Base-by-base conservation (phyloP, 2,329 filamentous ascomycete species). In the Exophiala dermatitidis region DNA sequence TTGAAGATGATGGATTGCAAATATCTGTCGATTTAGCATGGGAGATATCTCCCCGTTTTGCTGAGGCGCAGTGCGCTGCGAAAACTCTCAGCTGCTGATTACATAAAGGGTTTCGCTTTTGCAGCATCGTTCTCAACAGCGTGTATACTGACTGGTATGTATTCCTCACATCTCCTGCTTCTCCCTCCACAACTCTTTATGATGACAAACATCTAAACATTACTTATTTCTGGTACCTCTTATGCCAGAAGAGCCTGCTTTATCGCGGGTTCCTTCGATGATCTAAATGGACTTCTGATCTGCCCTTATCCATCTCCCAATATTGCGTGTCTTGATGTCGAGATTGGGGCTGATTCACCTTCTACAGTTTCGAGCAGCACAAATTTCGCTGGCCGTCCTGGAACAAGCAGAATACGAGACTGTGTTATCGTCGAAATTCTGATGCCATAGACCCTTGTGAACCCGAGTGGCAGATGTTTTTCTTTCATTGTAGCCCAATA, bases 181-280 rank as follows among this genome's bases (percentile, higher is more conserved):
- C 38, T 64, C 53, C 58, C 41, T 50, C 52, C 54, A 7, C 2
- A 41, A 26, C 28, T 41, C 50, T 42, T 40, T 59, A 80, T 89
- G 87, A 91, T 90, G 87, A 91, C 79, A 82, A 77, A 77, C 74
- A 76, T 46, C 54, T 41, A 43, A 48, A 47, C 52, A 69, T 72
- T 69, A 73, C 72, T 76, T 75, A 77, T 57, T 85, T 94, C 88
- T 95, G 89, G 89, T 90, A 95, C 89, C 90, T 95, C 90, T 95
- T 93, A 89, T 89, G 82, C 88, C 85, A 93, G 83, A 77, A 78
- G 67, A 66, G 56, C 45, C 36, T 38, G 49, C 40, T 46, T 28
- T 38, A 51, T 46, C 64, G 59, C 68, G 74, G 75, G 70, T 67
- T 73, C 68, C 74, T 71, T 77, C 83, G 72, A 87, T 90, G 86